Conservation (phyloP, 2,329 filamentous ascomycete species). For the Venturia nashicola region DNA sequence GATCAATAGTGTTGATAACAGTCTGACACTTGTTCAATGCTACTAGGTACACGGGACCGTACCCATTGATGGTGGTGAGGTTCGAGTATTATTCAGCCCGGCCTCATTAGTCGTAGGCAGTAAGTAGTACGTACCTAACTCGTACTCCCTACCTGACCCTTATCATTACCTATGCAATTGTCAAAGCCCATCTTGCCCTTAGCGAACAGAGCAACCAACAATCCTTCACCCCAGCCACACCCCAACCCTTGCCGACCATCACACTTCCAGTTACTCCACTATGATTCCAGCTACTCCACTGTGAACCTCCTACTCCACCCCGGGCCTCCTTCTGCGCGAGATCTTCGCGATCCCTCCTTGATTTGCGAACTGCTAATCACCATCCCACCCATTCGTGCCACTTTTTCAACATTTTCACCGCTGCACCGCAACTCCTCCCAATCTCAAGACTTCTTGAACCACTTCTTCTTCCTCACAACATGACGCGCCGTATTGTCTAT, state of each 20-base stretch:
- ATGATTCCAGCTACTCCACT: no score
- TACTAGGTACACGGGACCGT: no score
- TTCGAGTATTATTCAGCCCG: no score
- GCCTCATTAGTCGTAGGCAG: no score
- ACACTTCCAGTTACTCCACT: background rate
- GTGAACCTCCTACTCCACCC: background rate
- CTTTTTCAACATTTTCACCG: background rate
- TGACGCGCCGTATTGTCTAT: slow-evolving; percentile 38
- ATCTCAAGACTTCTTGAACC: background rate
- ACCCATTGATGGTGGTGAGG: no score
- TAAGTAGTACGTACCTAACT: no score
- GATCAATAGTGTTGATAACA: no score
- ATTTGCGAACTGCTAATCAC: background rate
- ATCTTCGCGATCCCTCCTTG: background rate
- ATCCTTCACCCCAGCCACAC: background rate
- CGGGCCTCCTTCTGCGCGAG: background rate
- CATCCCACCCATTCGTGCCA: background rate
- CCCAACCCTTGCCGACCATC: background rate
- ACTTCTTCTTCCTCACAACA: slow-evolving; percentile 14
- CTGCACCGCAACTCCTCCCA: background rate
- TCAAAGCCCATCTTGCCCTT: background rate
- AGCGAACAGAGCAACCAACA: background rate
- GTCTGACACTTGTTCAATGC: no score
- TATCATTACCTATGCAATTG: background rate
- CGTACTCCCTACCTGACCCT: no score